These are phyloP conservation scores for Ophiostoma sp. DNA, from an alignment of 2,329 filamentous ascomycete genomes.

Conservation along the genomic window DNA sequence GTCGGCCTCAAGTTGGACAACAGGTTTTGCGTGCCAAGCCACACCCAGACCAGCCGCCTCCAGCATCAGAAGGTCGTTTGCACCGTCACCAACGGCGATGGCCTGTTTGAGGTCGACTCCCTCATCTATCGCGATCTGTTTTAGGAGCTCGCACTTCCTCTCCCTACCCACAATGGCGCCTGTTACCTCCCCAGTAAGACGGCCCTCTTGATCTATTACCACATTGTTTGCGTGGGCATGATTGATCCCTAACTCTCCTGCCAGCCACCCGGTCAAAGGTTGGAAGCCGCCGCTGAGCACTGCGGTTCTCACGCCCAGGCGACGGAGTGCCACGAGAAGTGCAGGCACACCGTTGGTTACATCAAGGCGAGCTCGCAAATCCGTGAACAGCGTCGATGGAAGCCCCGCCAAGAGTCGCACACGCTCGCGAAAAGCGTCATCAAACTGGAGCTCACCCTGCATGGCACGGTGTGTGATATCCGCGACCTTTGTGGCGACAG, in stretches of 20 bases:
- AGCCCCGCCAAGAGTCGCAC: slow-evolving; percentile 81
- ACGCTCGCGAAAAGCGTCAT: slow-evolving; percentile 76
- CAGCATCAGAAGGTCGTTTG: slow-evolving; percentile 82
- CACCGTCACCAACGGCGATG: slow-evolving; percentile 76
- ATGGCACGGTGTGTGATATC: slow-evolving; percentile 91
- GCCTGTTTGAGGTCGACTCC: slow-evolving; percentile 65
- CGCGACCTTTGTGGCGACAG: slow-evolving; percentile 78
- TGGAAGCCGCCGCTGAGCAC: slow-evolving; percentile 92
- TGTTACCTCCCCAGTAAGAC: slow-evolving; percentile 70
- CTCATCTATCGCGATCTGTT: slow-evolving; percentile 69
- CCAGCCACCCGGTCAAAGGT: slow-evolving; percentile 85
- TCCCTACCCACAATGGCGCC: slow-evolving; percentile 74
- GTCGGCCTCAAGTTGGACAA: slow-evolving; percentile 75
- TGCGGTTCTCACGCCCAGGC: slow-evolving; percentile 80
- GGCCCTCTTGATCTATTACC: slow-evolving; percentile 57
- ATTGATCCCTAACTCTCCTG: slow-evolving; percentile 77
- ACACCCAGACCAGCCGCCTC: slow-evolving; percentile 72
- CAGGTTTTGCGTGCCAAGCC: slow-evolving; percentile 81
- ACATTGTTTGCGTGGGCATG: slow-evolving; percentile 88
- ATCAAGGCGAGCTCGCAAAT: slow-evolving; percentile 71
- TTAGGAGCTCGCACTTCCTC: slow-evolving; percentile 69
- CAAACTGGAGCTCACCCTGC: slow-evolving; percentile 93
- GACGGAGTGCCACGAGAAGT: slow-evolving; percentile 71
- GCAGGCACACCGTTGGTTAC: slow-evolving; percentile 79
- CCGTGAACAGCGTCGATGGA: slow-evolving; percentile 73